phyloP scores from a whole-genome alignment of 2,329 filamentous ascomycete genomes.

The Fusarium paranaense region DNA sequence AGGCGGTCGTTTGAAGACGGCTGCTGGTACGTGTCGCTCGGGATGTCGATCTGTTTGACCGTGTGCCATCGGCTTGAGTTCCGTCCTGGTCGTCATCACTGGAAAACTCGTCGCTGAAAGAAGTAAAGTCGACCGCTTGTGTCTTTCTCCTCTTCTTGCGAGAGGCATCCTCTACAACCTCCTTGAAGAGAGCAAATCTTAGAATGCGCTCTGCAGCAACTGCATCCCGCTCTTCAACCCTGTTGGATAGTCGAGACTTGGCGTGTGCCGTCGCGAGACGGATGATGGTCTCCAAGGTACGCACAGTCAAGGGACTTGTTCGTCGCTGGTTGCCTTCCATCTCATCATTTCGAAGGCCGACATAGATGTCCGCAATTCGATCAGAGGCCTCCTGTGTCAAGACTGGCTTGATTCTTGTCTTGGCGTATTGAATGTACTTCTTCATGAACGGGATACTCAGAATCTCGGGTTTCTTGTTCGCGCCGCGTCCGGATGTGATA shows the following conservation, averaged over 20 bases:
- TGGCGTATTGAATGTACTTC: slow-evolving; percentile 99
- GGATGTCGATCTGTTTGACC: slow-evolving; percentile 36
- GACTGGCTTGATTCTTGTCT: slow-evolving; percentile 88
- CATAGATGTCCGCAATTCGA: slow-evolving; percentile 91
- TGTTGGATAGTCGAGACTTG: slow-evolving; percentile 87
- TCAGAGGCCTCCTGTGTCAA: slow-evolving; percentile 92
- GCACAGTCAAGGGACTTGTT: slow-evolving; percentile 94
- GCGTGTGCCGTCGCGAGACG: slow-evolving; percentile 96
- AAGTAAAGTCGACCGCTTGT: slow-evolving; percentile 67
- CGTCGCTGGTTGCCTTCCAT: slow-evolving; percentile 93
- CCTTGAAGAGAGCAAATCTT: slow-evolving; percentile 96
- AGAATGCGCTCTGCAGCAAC: slow-evolving; percentile 89
- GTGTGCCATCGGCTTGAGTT: slow-evolving; percentile 66
- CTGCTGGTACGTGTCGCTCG: slow-evolving; percentile 47
- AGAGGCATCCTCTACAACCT: slow-evolving; percentile 84
- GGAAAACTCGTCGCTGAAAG: slow-evolving; percentile 68
- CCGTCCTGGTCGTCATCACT: slow-evolving; percentile 68
- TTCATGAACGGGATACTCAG: slow-evolving; percentile 98
- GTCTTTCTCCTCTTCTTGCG: slow-evolving; percentile 85
- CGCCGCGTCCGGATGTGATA: slow-evolving; percentile 77
- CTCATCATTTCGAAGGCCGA: slow-evolving; percentile 93
- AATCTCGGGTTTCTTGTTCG: slow-evolving; percentile 84
- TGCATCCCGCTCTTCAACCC: slow-evolving; percentile 91
- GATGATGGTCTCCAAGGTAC: slow-evolving; percentile 97
- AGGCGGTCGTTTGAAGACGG: slow-evolving; percentile 37